Conservation (phyloP, 2,329 filamentous ascomycete species). For the Xylogone sp. region DNA sequence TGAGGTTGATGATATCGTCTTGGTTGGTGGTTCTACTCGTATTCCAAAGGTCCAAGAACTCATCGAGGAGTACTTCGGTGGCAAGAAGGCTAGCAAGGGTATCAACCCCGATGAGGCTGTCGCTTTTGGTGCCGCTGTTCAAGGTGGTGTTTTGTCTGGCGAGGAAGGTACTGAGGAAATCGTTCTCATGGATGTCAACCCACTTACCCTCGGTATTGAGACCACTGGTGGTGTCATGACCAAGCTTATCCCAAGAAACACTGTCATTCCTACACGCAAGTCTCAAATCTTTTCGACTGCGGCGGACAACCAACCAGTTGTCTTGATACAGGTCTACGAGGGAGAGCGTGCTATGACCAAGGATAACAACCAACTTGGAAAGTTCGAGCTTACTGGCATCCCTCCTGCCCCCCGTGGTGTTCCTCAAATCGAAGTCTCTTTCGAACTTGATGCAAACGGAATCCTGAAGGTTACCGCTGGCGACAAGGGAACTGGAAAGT, state of each 20-base stretch:
- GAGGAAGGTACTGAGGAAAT: conserved; percentile 76
- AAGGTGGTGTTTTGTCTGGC: conserved; percentile 91
- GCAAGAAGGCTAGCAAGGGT: conserved; percentile 98
- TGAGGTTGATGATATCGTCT: conserved; percentile 93
- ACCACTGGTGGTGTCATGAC: conserved; percentile 98
- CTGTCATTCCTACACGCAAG: conserved; percentile 92
- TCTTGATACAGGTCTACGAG: conserved; percentile 93
- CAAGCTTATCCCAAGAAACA: conserved; percentile 92
- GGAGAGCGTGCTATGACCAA: conserved; percentile 92
- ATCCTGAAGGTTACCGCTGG: conserved; percentile 94
- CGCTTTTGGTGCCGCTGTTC: conserved; percentile 93
- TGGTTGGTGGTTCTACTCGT: conserved; percentile 97
- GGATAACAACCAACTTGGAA: conserved; percentile 95
- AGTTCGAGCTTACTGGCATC: conserved; percentile 96
- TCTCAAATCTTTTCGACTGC: conserved; percentile 97
- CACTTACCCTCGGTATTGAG: conserved; percentile 93
- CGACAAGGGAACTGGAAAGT: conserved; percentile 98
- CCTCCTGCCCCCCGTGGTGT: conserved; percentile 93
- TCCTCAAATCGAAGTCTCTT: conserved; percentile 96
- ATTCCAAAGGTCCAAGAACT: conserved; percentile 96
- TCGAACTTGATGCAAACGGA: conserved; percentile 97
- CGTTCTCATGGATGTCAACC: conserved; percentile 97
- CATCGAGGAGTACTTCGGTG: conserved; percentile 90
- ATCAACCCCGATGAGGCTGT: conserved; percentile 99
- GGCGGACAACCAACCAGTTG: conserved; percentile 93